Conservation (phyloP, 2,329 filamentous ascomycete species). For the Diplocarpon mali region DNA sequence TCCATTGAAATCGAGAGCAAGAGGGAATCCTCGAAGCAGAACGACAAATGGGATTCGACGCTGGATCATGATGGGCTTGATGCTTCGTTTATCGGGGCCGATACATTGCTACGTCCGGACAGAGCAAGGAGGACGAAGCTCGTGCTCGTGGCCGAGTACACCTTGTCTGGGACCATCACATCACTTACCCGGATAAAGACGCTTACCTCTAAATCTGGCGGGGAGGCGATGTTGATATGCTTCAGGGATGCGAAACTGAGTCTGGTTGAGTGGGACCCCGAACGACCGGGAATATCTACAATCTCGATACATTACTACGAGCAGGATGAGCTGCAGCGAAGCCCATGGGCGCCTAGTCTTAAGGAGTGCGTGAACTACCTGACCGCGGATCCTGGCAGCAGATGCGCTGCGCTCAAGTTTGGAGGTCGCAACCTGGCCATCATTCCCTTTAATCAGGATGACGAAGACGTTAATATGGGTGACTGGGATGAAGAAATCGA, state of each 20-base stretch:
- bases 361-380: conserved; percentile 70
- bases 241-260: conserved; percentile 89
- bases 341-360: conserved; percentile 70
- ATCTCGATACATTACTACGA: conserved; percentile 98
- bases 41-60: conserved; percentile 38
- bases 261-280: conserved; percentile 86
- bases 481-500: conserved; percentile 81
- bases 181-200: conserved; percentile 71
- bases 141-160: conserved; percentile 73
- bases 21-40: conserved; percentile 30
- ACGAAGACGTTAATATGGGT: conserved; percentile 83
- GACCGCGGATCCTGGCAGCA: conserved; percentile 78
- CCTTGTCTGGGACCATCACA: conserved; percentile 72
- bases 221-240: conserved; percentile 72
- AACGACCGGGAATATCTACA: conserved; percentile 67
- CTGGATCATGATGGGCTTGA: conserved; percentile 50
- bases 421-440: conserved; percentile 83
- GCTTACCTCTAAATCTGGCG: conserved; percentile 62
- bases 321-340: conserved; percentile 74
- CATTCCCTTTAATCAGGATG: conserved; percentile 76
- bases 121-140: conserved; percentile 62
- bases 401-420: conserved; percentile 92
- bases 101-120: conserved; percentile 51
- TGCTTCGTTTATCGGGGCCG: conserved; percentile 53
- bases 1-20: conserved; percentile 43